These are phyloP conservation scores for Kappamyces sp. DNA, from an alignment of 192 early-diverging fungal species.

Conservation along the genomic window DNA sequence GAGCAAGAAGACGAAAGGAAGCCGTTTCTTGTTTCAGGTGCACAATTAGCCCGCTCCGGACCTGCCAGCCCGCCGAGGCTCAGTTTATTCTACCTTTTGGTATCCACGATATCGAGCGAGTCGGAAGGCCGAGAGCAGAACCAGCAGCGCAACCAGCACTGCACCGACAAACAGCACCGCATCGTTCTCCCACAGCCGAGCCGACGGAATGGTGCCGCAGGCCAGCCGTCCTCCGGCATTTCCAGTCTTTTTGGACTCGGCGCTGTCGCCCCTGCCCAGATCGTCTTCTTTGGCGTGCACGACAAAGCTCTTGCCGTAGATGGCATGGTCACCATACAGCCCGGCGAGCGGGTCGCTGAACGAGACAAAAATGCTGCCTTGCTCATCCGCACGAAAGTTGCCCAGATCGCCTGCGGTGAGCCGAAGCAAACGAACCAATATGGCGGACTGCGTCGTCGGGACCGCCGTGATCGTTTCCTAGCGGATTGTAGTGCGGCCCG, in stretches of 20 bases:
- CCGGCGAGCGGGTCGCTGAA: not conserved
- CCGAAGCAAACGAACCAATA: slow-evolving; percentile 38
- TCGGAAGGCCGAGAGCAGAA: no score
- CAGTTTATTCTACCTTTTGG: no score
- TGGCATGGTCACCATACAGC: not conserved
- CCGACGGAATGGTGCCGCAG: slow-evolving; percentile 8
- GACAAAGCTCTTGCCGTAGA: slow-evolving; percentile 66
- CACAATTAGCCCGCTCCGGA: no score
- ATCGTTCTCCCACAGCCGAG: no score
- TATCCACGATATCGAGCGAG: no score
- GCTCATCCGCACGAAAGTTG: slow-evolving; percentile 56
- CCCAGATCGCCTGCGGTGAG: slow-evolving; percentile 56
- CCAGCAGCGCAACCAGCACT: no score
- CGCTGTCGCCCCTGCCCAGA: slow-evolving; percentile 69
- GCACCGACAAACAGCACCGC: no score
- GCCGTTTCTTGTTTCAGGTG: no score
- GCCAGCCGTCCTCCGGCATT: slow-evolving; percentile 63
- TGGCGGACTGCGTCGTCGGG: slow-evolving; percentile 63
- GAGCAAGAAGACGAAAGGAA: no score
- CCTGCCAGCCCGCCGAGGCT: no score
- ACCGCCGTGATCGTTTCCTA: slow-evolving; percentile 67
- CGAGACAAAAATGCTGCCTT: slow-evolving; percentile 40
- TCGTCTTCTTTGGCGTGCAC: slow-evolving; percentile 83
- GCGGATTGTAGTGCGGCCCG: slow-evolving; percentile 73
- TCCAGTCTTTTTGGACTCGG: slow-evolving; percentile 72